A percentile compares a stretch with the other conserved stretches of the same genome.
These are phyloP conservation scores for Capsella bursapastoris DNA, from an alignment of 345 rosid species.

Conservation along the genomic window DNA sequence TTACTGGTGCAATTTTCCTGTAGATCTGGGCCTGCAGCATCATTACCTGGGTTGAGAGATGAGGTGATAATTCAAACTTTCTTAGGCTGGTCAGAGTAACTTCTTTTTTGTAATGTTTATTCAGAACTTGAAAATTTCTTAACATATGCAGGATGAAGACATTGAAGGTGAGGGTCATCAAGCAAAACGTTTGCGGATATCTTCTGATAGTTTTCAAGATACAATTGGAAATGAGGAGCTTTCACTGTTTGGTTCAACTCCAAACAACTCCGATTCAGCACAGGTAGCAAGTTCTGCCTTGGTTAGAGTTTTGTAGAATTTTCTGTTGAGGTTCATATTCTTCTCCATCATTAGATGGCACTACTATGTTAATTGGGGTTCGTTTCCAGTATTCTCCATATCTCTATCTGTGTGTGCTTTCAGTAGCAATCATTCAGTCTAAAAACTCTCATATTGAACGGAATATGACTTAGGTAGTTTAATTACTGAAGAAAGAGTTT, in stretches of 20 bases:
- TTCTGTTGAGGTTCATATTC: slow-evolving; percentile 25
- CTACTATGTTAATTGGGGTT: slow-evolving; percentile 24
- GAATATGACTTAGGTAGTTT: slow-evolving; percentile 15
- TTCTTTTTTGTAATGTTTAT: not conserved
- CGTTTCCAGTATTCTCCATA: slow-evolving; percentile 12
- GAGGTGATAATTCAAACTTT: slow-evolving; percentile 62
- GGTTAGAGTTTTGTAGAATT: slow-evolving; percentile 37
- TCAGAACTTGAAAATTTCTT: slow-evolving; percentile 21
- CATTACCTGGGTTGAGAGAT: slow-evolving; percentile 72
- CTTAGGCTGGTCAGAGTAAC: slow-evolving; percentile 27
- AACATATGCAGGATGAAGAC: slow-evolving; percentile 73
- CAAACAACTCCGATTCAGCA: slow-evolving; percentile 78
- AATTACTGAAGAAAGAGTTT: slow-evolving; percentile 14
- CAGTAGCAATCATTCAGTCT: not conserved
- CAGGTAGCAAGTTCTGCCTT: slow-evolving; percentile 60
- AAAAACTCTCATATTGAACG: not conserved
- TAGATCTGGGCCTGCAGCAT: slow-evolving; percentile 66
- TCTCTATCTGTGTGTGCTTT: slow-evolving; percentile 22
- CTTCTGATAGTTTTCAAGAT: slow-evolving; percentile 93
- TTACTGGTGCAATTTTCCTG: slow-evolving; percentile 84
- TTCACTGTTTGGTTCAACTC: slow-evolving; percentile 75
- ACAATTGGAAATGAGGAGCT: slow-evolving; percentile 90
- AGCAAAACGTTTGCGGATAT: slow-evolving; percentile 76
- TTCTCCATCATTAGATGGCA: slow-evolving; percentile 21
- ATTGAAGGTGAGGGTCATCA: slow-evolving; percentile 82